Conservation (phyloP, 2,329 filamentous ascomycete species). For the Penicillium psychrosexuale region DNA sequence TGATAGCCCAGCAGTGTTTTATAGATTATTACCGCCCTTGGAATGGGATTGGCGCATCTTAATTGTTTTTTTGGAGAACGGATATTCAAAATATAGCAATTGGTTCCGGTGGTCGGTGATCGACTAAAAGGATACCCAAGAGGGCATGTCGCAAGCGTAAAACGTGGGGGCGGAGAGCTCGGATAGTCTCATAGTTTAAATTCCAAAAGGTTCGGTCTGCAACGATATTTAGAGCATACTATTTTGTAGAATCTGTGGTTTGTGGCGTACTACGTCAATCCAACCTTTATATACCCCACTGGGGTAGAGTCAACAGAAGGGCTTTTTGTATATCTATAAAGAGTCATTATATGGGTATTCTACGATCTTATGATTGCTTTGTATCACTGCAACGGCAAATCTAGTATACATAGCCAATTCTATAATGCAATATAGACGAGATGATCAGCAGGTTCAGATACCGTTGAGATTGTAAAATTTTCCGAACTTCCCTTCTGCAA, state of each 20-base stretch:
- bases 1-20: not conserved
- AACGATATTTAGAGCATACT: not conserved
- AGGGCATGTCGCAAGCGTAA: not conserved
- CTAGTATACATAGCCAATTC: too few relatives aligned
- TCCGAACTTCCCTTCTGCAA: not conserved
- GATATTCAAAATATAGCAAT: not conserved
- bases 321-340: not conserved
- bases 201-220: not conserved
- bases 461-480: not conserved
- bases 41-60: not conserved
- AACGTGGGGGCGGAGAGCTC: conserved; percentile 2
- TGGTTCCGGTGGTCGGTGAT: not conserved
- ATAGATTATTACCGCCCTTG: not conserved
- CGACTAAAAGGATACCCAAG: not conserved
- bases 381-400: not conserved
- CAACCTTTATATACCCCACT: not conserved
- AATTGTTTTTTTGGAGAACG: not conserved
- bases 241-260: not conserved
- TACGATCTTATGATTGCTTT: not conserved
- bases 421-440: not conserved
- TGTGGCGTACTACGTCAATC: not conserved
- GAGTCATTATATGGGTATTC: not conserved
- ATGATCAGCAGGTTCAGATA: not conserved
- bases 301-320: too few relatives aligned
- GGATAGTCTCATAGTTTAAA: not conserved